Evolutionary conservation across 2,329 filamentous ascomycete genomes (phyloP).

Genomic region (Hymenoscyphus scutula): DNA sequence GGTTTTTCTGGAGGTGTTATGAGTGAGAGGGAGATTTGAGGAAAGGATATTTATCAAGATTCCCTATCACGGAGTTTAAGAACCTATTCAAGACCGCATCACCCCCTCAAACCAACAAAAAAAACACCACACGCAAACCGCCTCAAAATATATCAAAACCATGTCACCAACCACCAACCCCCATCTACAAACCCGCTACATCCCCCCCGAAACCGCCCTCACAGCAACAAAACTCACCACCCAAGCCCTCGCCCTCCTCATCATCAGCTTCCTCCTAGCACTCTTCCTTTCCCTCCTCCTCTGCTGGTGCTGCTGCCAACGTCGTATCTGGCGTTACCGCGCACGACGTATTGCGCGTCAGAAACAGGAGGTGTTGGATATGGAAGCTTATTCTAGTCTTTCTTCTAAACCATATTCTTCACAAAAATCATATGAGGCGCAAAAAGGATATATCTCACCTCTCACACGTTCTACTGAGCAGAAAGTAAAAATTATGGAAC

Average conservation of each 20-base stretch:
- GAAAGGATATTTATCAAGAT: not conserved
- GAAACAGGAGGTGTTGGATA: not conserved
- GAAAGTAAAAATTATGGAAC: not conserved
- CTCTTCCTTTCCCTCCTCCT: not conserved
- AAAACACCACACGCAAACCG: not conserved
- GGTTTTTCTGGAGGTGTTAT: not conserved
- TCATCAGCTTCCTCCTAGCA: not conserved
- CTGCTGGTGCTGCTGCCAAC: slow-evolving; percentile 12
- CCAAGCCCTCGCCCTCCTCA: slow-evolving; percentile 3
- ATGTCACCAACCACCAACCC: not conserved
- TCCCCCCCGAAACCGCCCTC: slow-evolving; percentile 8
- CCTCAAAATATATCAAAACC: not conserved
- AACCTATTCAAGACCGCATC: no score
- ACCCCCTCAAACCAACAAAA: no score
- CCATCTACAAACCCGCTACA: not conserved
- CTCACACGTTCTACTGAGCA: no score
- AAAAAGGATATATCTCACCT: no score
- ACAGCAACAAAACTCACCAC: slow-evolving; percentile 6
- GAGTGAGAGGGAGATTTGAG: not conserved
- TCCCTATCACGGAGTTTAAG: no score
- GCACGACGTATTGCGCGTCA: not conserved
- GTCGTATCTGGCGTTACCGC: not conserved
- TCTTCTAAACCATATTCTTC: not conserved
- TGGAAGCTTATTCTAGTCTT: not conserved
- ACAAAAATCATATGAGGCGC: not conserved